Evolutionary conservation across 2,329 filamentous ascomycete genomes (phyloP), one percentile per base, ranked within the genome.

Genomic region (Clonostachys rosea): DNA sequence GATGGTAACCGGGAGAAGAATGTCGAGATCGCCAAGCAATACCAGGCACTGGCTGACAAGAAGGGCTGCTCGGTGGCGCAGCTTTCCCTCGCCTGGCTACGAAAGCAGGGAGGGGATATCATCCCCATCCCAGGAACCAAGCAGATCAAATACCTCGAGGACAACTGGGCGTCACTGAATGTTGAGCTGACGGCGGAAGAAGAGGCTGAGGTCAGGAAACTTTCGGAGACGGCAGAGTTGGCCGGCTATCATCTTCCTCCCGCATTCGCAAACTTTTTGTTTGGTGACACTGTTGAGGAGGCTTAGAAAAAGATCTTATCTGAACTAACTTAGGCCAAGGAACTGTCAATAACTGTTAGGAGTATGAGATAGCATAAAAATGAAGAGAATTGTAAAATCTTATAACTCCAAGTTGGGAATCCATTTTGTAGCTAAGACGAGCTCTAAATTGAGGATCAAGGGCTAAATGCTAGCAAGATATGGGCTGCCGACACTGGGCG

Each of bases 1-100:
- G 45, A 33, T 5, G 45, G 35, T 4, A 47, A 47, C 45, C 39
- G 40, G 4, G 34, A 43, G 30, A n/a, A 24, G 40, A 47, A 47
- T 34, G n/a, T 43, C n/a, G n/a, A 43, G 34, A 17, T 42, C 14
- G 45, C 43, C 6, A 13, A 42, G 40, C 8, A 37, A 12, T 47
- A 43, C 40, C 39, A 30, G 18, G 9, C 11, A 9, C 14, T 47
- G 13, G 45, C 45, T 16, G 39, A 24, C 24, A 42, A 64, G 51
- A 83, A 84, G 62, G 69, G 52, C 5, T 70, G 68, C 44, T 82
- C 81, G 0, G 52, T 76, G 0, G 68, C 68, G 4, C 75, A 87
- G 57, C 56, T 87, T 30, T 74, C 79, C 2, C 65, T 86, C 30
- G 81, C 81, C 0, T 86, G 81, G 81, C 53, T 85, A 49, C 55